Evolutionary conservation across 2,329 filamentous ascomycete genomes (phyloP), one percentile per base, ranked within the genome.

Genomic region (Amauroascus niger): DNA sequence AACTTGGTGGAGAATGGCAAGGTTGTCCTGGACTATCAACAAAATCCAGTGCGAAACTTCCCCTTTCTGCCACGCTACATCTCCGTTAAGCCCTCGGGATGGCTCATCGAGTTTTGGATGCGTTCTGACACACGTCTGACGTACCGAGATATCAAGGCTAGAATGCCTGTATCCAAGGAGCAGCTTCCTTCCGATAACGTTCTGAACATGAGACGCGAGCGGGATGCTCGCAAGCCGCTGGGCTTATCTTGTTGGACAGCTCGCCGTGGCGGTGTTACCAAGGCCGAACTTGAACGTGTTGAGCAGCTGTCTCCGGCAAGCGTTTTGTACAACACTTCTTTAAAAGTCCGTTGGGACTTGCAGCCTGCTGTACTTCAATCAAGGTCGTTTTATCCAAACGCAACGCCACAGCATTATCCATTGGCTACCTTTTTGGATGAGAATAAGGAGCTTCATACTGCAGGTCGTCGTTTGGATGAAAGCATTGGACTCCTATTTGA

Each of bases 21-120:
- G 11, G n/a, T 50, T 6, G 55, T 56, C 6, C 49, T 16, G 8
- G 58, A 59, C 37, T 43, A 44, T 22, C 49, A 60, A 6, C 57
- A 56, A 9, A 49, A 45, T 14, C 54, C 58, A 7, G 51, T 67
- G 18, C 58, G 60, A 37, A 49, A 60, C 48, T 66, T 64, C 48
- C 33, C 51, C 1, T 63, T 66, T 51, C 57, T 67, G 1, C 65
- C 64, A 6, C 57, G 61, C 4, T 64, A 63, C 49, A 66, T 67
- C 49, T 60, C 63, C 20, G 39, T 57, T n/a, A 56, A 57, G 1
- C 58, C 62, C 4, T 24, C 58, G 1, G 62, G 54, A 6, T 67
- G 65, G 65, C 56, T 67, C 1, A 52, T 67, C 35, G 65, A 67
- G 50, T 65, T 58, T 54, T 67, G 65, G 65, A 61, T 62, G 55